Evolutionary conservation across 345 rosid species (phyloP), one percentile per base, ranked within the genome.

Genomic region (Combretum micranthum): DNA sequence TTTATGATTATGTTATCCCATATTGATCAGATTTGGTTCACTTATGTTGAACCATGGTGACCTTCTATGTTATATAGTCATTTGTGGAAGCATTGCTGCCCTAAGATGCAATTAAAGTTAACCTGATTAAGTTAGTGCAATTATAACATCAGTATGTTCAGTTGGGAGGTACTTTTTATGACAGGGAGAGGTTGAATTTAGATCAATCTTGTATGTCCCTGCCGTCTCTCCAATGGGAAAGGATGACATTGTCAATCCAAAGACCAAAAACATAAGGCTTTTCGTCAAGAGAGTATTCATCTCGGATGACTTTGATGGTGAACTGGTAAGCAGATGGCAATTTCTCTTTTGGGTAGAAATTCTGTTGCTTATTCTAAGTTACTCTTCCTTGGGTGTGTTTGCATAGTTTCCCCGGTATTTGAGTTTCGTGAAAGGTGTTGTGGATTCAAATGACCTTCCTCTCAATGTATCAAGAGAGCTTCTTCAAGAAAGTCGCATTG

Each of bases 131-230:
- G 39, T 32, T 32, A 11, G 39, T 32, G 39, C 9, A 32, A 32
- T 7, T 5, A 1, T 32, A 3, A 32, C 39, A 43, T 47, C 17
- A 39, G 37, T 45, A 56, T 57, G 13, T 53, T 56, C 20, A 59
- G 37, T 42, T 52, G 63, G 52, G 57, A 45, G 52, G 48, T 53
- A 49, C 39, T 58, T 65, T 65, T 45, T 58, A 44, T 60, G 61
- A 65, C 75, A 89, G 99, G 99, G 99, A 66, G 99, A 93, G 73
- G 99, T 89, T 37, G 99, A 93, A 79, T 93, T 93, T 59, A 84
- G 99, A 68, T 93, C 99, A 50, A 75, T 93, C 62, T 89, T 93
- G 12, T 93, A 83, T 57, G 95, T 93, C 61, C 99, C 97, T 68
- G 77, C 95, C 10, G 72, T 82, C 44, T 44, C 92, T 64, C 75